A percentile compares a stretch with the other conserved stretches of the same genome.
Conservation (phyloP, 768 basidiomycete species). For the Boletus vermiculosoides region DNA sequence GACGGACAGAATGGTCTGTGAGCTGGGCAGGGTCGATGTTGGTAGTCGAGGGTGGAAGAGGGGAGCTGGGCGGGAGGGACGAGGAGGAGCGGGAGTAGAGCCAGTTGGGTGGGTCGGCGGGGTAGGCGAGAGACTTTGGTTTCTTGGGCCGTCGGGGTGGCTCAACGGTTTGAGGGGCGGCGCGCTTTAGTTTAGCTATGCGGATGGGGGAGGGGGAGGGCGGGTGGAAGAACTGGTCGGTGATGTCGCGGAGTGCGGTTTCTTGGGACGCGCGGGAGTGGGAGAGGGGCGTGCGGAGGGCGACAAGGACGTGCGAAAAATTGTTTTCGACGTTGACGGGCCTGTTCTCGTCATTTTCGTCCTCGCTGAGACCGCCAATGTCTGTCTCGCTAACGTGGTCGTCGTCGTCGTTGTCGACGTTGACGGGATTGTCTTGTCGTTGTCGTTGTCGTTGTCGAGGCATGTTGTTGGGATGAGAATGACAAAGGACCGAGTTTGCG, state of each 20-base stretch:
- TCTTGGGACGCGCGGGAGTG: slow-evolving; percentile 21
- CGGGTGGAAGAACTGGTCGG: slow-evolving; percentile 36
- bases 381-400: slow-evolving; percentile 23
- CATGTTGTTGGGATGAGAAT: neutral
- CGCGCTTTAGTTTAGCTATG: slow-evolving; percentile 20
- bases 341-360: slow-evolving; percentile 13
- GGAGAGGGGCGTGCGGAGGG: slow-evolving; percentile 24
- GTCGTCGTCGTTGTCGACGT: slow-evolving; percentile 7
- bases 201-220: slow-evolving; percentile 32
- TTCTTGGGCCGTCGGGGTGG: slow-evolving; percentile 35
- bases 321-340: slow-evolving; percentile 11
- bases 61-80: slow-evolving; percentile 36
- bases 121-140: slow-evolving; percentile 30
- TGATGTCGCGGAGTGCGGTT: slow-evolving; percentile 31
- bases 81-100: slow-evolving; percentile 25
- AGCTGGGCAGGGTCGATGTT: slow-evolving; percentile 10
- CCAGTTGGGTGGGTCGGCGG: slow-evolving; percentile 34
- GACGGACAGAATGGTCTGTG: neutral
- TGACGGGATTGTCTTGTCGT: slow-evolving; percentile 12
- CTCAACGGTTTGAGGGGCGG: slow-evolving; percentile 15
- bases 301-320: slow-evolving; percentile 3
- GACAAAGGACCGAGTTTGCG: slow-evolving; percentile 8
- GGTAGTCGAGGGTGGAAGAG: slow-evolving; percentile 26
- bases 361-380: slow-evolving; percentile 6
- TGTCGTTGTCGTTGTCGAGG: no score